Percentiles rank a stretch among this genome's conserved stretches.
These are phyloP conservation scores for Hyphopichia fennica DNA, from an alignment of 1,139 yeast species.

Conservation along the genomic window DNA sequence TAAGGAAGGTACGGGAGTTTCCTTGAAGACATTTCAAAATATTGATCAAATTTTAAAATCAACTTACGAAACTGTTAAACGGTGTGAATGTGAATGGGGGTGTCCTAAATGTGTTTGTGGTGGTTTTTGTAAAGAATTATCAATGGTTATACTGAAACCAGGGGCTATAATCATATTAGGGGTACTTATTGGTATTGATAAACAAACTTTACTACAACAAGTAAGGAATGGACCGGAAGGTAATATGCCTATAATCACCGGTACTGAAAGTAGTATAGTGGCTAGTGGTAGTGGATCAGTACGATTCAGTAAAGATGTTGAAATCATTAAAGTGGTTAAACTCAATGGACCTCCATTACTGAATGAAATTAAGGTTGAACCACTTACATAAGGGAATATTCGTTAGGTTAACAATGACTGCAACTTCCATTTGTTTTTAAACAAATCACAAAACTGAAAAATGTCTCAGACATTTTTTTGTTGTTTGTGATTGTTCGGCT, in stretches of 20 bases:
- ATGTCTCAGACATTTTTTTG: too few relatives aligned
- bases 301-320: not conserved
- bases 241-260: constrained; percentile 53
- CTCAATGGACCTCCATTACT: too few relatives aligned
- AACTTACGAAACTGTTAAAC: constrained; percentile 57
- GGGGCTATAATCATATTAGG: constrained; percentile 78
- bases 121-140: constrained; percentile 74
- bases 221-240: constrained; percentile 82
- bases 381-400: too few relatives aligned
- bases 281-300: not conserved
- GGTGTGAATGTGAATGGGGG: constrained; percentile 81
- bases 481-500: too few relatives aligned
- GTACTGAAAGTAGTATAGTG: too few relatives aligned
- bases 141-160: constrained; percentile 80
- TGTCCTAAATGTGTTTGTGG: constrained; percentile 88
- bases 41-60: constrained; percentile 62
- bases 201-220: constrained; percentile 31
- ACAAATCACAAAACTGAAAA: too few relatives aligned
- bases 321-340: not conserved
- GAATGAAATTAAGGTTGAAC: too few relatives aligned
- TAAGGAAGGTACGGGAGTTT: constrained; percentile 71
- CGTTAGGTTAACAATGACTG: too few relatives aligned
- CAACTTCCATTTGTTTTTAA: too few relatives aligned
- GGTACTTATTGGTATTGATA: constrained; percentile 47
- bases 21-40: constrained; percentile 76